Evolutionary conservation across 2,329 filamentous ascomycete genomes (phyloP), one percentile per base, ranked within the genome.

Genomic region (Boeremia exigua): DNA sequence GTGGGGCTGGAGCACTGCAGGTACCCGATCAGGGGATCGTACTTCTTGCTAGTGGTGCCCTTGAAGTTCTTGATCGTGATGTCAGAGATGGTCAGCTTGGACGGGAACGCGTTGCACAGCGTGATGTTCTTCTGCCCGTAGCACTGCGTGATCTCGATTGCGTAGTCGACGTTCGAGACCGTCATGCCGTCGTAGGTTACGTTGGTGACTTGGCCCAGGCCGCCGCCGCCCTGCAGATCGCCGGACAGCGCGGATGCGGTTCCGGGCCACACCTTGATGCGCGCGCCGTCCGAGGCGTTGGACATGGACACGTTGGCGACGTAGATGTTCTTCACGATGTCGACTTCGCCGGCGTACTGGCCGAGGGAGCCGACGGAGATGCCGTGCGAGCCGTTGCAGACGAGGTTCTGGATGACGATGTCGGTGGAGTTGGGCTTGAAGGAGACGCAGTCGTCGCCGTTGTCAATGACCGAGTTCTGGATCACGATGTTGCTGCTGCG

Each of bases 401-500:
- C 75, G 4, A 91, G 75, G 58, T 87, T 86, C 69, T 90, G 87
- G 5, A 90, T 82, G 4, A 90, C 72, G 7, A 90, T 84, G 60
- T 89, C 82, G 38, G 86, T 90, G 63, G 82, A 86, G 71, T 90
- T 91, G 15, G 88, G 88, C 74, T 91, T 91, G 81, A 91, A 90
- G 0, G 86, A 87, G 11, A 91, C 86, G 57, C 88, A 91, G 69
- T 91, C 86, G 68, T 90, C 87, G 32, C 84, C 85, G 62, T 89
- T 89, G 70, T 84, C 79, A 60, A 87, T 82, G 25, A 82, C 73
- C 0, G 84, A 88, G 68, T 90, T 84, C 65, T 90, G 87, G 32
- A 90, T 89, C 0, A 87, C 82, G 32, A 90, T 80, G 45, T 84
- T 82, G 23, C 80, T 75, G 11, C 82, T 85, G 7, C 86, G 83